Conservation (phyloP, 176 grass and related monocot genomes). For the Avena insularis region DNA sequence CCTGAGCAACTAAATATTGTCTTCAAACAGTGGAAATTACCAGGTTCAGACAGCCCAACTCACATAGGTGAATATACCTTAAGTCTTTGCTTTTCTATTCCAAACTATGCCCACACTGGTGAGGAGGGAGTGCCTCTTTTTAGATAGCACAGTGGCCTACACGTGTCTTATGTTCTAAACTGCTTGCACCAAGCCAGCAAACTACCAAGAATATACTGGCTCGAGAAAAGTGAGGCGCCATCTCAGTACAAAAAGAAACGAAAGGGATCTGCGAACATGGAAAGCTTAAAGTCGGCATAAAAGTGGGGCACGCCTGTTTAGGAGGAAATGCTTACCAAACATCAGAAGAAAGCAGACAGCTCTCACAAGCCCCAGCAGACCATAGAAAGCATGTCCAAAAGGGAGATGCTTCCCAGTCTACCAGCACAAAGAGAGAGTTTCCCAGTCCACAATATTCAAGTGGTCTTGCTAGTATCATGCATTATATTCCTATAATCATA, state of each 20-base stretch:
- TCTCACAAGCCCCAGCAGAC: slow-evolving; percentile 33
- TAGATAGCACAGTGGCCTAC: slow-evolving; percentile 13
- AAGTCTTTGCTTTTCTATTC: background rate
- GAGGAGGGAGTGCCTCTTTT: slow-evolving; percentile 12
- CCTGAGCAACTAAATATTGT: background rate
- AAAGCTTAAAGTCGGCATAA: slow-evolving; percentile 43
- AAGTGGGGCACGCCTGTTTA: slow-evolving; percentile 38
- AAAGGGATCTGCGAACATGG: slow-evolving; percentile 33
- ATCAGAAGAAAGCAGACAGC: slow-evolving; percentile 5
- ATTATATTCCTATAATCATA: background rate
- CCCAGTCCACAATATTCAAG: background rate
- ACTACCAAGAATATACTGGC: slow-evolving; percentile 45
- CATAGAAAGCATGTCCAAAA: slow-evolving; percentile 51
- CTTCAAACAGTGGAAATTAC: slow-evolving; percentile 1
- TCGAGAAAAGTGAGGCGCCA: slow-evolving; percentile 31
- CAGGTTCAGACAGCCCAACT: background rate
- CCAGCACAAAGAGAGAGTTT: slow-evolving; percentile 30
- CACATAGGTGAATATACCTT: background rate
- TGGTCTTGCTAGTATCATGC: slow-evolving; percentile 18
- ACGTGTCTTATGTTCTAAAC: slow-evolving; percentile 9
- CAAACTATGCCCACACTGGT: slow-evolving; percentile 23
- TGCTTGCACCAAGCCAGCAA: slow-evolving; percentile 34
- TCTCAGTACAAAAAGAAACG: slow-evolving; percentile 46
- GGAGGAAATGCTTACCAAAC: slow-evolving; percentile 34
- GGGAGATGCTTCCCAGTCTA: slow-evolving; percentile 44